Percentiles rank a stretch among this genome's conserved stretches.
These are phyloP conservation scores for Amphirosellinia nigrospora DNA, from an alignment of 495 filamentous ascomycete species.

Conservation along the genomic window DNA sequence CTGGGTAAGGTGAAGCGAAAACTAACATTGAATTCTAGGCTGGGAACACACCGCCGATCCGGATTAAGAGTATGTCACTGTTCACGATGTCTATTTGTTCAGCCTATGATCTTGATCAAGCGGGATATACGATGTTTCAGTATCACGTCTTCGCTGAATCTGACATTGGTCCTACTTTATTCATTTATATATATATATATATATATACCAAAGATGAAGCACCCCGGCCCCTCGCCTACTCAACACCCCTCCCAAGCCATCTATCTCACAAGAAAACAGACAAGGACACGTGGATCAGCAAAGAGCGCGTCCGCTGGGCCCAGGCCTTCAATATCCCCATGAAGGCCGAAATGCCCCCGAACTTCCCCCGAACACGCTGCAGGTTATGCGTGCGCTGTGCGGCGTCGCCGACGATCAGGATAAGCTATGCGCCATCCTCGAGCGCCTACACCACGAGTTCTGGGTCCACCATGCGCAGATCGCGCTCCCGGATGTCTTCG, in stretches of 20 bases:
- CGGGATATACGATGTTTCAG: neutral
- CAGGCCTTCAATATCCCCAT: slow-evolving; percentile 66
- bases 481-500: slow-evolving; percentile 56
- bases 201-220: neutral
- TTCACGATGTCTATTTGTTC: neutral
- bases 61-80: slow-evolving; percentile 67
- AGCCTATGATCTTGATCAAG: neutral
- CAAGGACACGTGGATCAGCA: slow-evolving; percentile 68
- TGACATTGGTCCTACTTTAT: neutral
- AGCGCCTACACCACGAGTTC: slow-evolving; percentile 59
- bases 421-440: slow-evolving; percentile 52
- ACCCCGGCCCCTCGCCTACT: neutral
- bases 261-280: slow-evolving; percentile 48
- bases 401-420: slow-evolving; percentile 29
- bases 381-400: slow-evolving; percentile 54
- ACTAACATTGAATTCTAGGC: slow-evolving; percentile 39
- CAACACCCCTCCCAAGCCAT: neutral
- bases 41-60: slow-evolving; percentile 66
- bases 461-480: slow-evolving; percentile 62
- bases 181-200: neutral
- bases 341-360: slow-evolving; percentile 50
- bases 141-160: neutral
- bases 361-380: slow-evolving; percentile 67
- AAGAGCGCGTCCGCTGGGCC: slow-evolving; percentile 68
- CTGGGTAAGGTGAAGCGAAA: neutral